Percentiles rank a stretch among this genome's conserved stretches.
These are phyloP conservation scores for Nitzschia putrida DNA, from an alignment of 108 stramenopile species.

Conservation along the genomic window DNA sequence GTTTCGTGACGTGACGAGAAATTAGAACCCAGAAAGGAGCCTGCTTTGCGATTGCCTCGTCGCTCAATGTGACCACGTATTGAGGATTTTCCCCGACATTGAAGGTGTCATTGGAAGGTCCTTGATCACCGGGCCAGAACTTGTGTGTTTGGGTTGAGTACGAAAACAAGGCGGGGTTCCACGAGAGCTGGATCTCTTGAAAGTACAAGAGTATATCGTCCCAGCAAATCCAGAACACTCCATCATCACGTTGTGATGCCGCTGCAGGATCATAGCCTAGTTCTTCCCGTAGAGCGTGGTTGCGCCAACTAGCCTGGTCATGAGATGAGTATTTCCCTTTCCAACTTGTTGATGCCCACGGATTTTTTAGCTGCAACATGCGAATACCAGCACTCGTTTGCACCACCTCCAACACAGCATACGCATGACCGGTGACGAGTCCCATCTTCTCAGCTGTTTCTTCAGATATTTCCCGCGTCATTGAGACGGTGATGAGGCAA, in stretches of 20 bases:
- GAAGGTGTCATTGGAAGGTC: slow-evolving; percentile 68
- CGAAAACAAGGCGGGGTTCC: slow-evolving; percentile 72
- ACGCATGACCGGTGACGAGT: slow-evolving; percentile 88
- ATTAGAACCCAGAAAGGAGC: slow-evolving; percentile 73
- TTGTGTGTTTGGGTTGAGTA: slow-evolving; percentile 52
- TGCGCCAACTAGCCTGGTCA: slow-evolving; percentile 54
- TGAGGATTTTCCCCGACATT: slow-evolving; percentile 84
- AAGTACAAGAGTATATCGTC: slow-evolving; percentile 79
- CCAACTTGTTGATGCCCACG: slow-evolving; percentile 84
- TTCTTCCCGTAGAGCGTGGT: slow-evolving; percentile 48
- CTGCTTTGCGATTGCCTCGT: slow-evolving; percentile 54
- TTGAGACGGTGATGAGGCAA: slow-evolving; percentile 85
- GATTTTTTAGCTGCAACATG: slow-evolving; percentile 89
- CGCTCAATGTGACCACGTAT: slow-evolving; percentile 58
- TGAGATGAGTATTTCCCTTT: slow-evolving; percentile 57
- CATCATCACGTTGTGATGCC: slow-evolving; percentile 72
- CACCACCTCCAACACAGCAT: slow-evolving; percentile 82
- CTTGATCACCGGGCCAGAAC: slow-evolving; percentile 54
- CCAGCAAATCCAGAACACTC: slow-evolving; percentile 92
- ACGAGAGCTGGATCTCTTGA: slow-evolving; percentile 67
- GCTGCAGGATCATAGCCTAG: slow-evolving; percentile 61
- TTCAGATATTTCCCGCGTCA: slow-evolving; percentile 60
- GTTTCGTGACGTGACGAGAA: slow-evolving; percentile 76
- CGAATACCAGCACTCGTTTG: slow-evolving; percentile 62
- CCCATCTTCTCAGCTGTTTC: slow-evolving; percentile 72